Base-by-base conservation (phyloP, 805 yeast genomes). In the Yamadazyma endophytica region DNA sequence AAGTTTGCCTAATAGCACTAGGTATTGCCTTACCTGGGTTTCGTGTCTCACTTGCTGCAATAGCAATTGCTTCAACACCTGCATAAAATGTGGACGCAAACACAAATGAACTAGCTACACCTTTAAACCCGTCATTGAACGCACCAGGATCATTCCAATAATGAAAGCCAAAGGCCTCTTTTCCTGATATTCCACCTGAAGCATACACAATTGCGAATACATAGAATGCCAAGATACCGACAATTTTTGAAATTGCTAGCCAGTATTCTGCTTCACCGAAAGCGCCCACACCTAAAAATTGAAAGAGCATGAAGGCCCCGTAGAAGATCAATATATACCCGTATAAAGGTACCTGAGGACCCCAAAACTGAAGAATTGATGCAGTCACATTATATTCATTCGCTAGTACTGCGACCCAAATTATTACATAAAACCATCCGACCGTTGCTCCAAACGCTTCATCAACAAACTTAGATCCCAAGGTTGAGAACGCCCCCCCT, bases 11-110 rank as follows among this genome's bases (percentile, higher is more conserved):
- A 28, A 75, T 73, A 3, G 80, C 82, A 17, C 56, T 58, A 6
- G 84, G 83, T 36, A 78, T 65, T 4, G 79, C 74, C 32, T 59
- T 64, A 24, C 68, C 54, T 3, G 84, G 84, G 43, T 78, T 75
- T 43, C 70, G 68, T 3, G 79, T 62, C 44, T 78, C 84, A 17
- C 78, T 76, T 0, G 83, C 82, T 24, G 77, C 68, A 20, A 78
- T 56, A 11, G 80, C 79, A 17, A 74, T 68, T 7, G 70, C 57
- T 43, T 76, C 82, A 1, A 75, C 68, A 6, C 82, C 80, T 4
- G 77, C 65, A 40, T 75, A 76, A 40, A 75, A 75, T 2, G 79
- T 73, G 16, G 79, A 73, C 20, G 79, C 77, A 50, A 68, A 76
- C 3, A 75, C 77, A 44, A 76, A 77, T 3, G 74, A 72, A 34